Percentiles rank a stretch among this genome's conserved stretches.
Evolutionary conservation across 2,329 filamentous ascomycete genomes (phyloP).

Genomic region (Pestalotiopsis sp.): DNA sequence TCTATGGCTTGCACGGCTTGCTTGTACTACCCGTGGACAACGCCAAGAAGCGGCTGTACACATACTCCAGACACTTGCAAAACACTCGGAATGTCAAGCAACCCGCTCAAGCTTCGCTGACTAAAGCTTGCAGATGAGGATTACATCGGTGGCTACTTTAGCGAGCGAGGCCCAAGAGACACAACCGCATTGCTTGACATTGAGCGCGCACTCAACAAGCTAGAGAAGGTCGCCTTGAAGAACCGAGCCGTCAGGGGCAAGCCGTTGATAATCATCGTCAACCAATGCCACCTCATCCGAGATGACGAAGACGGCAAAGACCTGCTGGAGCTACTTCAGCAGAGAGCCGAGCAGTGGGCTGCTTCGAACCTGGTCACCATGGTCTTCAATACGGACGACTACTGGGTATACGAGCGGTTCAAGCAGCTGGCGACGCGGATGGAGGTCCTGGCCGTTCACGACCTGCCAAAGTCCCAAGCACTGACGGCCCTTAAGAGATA

Average conservation of each 20-base stretch:
- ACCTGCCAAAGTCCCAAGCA: constrained; percentile 78
- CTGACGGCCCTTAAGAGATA: constrained; percentile 77
- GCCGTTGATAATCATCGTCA: constrained; percentile 90
- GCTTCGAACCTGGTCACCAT: constrained; percentile 86
- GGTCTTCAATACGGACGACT: constrained; percentile 96
- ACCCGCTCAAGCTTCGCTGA: neutral
- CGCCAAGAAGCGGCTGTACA: neutral
- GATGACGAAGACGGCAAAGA: constrained; percentile 94
- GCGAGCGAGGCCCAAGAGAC: constrained; percentile 87
- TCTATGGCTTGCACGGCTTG: neutral
- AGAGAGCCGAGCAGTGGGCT: constrained; percentile 95
- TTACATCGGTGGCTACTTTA: constrained; percentile 95
- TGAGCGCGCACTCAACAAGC: constrained; percentile 93
- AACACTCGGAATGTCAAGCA: neutral
- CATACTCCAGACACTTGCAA: neutral
- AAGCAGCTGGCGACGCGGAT: constrained; percentile 92
- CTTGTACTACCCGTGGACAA: neutral
- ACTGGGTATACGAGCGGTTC: constrained; percentile 95
- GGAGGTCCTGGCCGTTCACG: constrained; percentile 85
- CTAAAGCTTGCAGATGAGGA: constrained; percentile 86
- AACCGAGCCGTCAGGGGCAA: constrained; percentile 60
- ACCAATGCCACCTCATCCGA: constrained; percentile 86
- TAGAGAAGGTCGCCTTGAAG: constrained; percentile 89
- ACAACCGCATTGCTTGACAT: constrained; percentile 92
- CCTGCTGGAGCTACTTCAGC: constrained; percentile 89